Conservation (phyloP, 495 filamentous ascomycete species). For the Neurospora sp. region DNA sequence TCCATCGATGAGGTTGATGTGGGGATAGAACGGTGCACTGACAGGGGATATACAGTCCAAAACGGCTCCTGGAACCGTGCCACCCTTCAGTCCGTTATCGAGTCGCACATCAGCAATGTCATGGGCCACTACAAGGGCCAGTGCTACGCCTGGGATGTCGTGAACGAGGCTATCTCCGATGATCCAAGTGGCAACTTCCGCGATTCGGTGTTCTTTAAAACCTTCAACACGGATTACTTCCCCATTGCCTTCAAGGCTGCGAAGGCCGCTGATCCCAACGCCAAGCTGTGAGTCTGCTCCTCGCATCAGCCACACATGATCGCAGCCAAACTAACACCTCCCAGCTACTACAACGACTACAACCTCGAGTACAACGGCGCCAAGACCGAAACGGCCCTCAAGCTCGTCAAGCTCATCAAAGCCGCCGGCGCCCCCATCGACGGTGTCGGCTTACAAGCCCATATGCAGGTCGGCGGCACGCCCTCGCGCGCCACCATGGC, state of each 20-base stretch:
- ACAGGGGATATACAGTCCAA: slow-evolving; percentile 38
- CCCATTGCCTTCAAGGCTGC: slow-evolving; percentile 40
- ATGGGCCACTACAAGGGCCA: slow-evolving; percentile 44
- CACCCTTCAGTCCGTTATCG: slow-evolving; percentile 35
- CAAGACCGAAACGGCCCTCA: slow-evolving; percentile 38
- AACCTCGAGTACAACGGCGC: slow-evolving; percentile 46
- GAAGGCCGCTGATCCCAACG: slow-evolving; percentile 22
- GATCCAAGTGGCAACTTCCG: slow-evolving; percentile 27
- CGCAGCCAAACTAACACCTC: slow-evolving; percentile 29
- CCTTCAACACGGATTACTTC: slow-evolving; percentile 38
- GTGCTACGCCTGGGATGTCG: slow-evolving; percentile 42
- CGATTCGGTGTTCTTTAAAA: slow-evolving; percentile 26
- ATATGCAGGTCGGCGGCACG: slow-evolving; percentile 46
- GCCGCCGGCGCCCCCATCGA: slow-evolving; percentile 44
- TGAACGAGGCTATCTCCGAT: slow-evolving; percentile 43
- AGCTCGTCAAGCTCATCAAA: slow-evolving; percentile 39
- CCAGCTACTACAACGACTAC: slow-evolving; percentile 60
- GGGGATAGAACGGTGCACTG: slow-evolving; percentile 8
- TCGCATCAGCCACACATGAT: slow-evolving; percentile 19
- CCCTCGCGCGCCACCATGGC: slow-evolving; percentile 31
- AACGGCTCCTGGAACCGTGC: slow-evolving; percentile 42
- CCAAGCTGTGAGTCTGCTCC: slow-evolving; percentile 17
- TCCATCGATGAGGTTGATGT: neutral
- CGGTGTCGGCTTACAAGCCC: slow-evolving; percentile 49
- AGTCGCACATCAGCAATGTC: slow-evolving; percentile 42